phyloP scores from a whole-genome alignment of 1,284 basidiomycete species.

The Ustilago hordei region DNA sequence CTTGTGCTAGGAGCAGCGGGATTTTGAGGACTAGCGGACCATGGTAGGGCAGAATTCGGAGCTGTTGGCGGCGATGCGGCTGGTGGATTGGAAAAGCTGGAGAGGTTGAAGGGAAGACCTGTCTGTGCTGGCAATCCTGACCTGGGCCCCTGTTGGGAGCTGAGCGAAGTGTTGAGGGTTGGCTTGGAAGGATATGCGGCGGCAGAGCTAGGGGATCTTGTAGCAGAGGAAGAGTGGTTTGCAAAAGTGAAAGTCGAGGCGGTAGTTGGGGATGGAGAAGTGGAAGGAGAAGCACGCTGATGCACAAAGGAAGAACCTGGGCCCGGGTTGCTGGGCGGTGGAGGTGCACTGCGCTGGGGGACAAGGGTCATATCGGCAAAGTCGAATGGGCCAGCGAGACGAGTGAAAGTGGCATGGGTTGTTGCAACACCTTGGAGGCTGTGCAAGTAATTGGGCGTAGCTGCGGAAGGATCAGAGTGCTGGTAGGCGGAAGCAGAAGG shows the following conservation, averaged over 20 bases:
- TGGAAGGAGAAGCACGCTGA: conserved; percentile 13
- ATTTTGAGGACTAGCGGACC: conserved; percentile 16
- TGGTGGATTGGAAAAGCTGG: conserved; percentile 22
- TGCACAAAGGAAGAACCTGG: conserved; percentile 18
- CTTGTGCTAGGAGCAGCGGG: conserved; percentile 13
- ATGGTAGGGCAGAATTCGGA: conserved; percentile 30
- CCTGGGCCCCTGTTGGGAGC: conserved; percentile 14
- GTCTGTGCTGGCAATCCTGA: conserved; percentile 41
- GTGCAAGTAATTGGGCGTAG: conserved; percentile 44
- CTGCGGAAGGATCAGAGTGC: conserved; percentile 17
- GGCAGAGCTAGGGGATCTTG: conserved; percentile 29
- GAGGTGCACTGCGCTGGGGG: conserved; percentile 62
- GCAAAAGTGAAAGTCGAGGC: conserved; percentile 20
- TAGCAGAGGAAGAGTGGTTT: conserved; percentile 23
- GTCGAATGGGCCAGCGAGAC: conserved; percentile 37
- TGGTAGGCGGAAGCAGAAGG: conserved; percentile 13
- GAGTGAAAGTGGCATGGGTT: conserved; percentile 31
- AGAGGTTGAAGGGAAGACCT: conserved; percentile 34
- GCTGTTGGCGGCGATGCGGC: conserved; percentile 26
- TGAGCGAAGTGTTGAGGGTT: conserved; percentile 35
- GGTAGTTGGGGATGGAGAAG: conserved; percentile 23
- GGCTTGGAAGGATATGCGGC: conserved; percentile 43
- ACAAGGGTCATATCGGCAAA: conserved; percentile 53
- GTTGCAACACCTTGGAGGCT: conserved; percentile 38
- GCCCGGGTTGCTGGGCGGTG: conserved; percentile 36